Conservation (phyloP, 495 filamentous ascomycete genomes). For the Penicillium tannophilum region DNA sequence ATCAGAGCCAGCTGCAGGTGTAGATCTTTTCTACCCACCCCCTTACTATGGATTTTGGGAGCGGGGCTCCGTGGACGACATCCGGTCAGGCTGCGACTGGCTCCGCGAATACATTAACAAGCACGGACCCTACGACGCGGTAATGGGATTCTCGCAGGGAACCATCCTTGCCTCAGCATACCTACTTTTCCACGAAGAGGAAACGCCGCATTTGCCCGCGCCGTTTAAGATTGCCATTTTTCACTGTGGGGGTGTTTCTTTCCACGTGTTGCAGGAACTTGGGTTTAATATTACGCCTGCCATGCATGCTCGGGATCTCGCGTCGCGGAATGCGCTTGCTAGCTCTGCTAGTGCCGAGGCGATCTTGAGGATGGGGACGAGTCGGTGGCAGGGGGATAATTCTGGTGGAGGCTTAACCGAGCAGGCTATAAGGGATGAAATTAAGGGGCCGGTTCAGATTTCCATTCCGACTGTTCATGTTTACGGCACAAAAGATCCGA, state of each 20-base stretch:
- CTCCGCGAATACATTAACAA: slow-evolving; percentile 47
- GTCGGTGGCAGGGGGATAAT: slow-evolving; percentile 30
- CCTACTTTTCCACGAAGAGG: slow-evolving; percentile 40
- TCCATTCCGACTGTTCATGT: slow-evolving; percentile 64
- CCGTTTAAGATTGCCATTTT: slow-evolving; percentile 64
- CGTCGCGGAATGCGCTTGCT: slow-evolving; percentile 32
- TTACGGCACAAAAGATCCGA: slow-evolving; percentile 59
- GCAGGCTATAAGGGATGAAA: slow-evolving; percentile 49
- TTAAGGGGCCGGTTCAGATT: slow-evolving; percentile 45
- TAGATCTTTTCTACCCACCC: slow-evolving; percentile 54
- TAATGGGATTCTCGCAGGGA: slow-evolving; percentile 64
- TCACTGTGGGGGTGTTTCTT: slow-evolving; percentile 56
- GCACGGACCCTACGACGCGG: slow-evolving; percentile 61
- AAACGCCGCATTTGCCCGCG: slow-evolving; percentile 35
- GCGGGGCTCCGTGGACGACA: slow-evolving; percentile 30
- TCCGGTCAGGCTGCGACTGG: slow-evolving; percentile 46
- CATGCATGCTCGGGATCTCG: slow-evolving; percentile 41
- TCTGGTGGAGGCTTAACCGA: slow-evolving; percentile 46
- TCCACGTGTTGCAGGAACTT: slow-evolving; percentile 51
- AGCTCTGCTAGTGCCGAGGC: slow-evolving; percentile 28
- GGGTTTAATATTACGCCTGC: slow-evolving; percentile 48
- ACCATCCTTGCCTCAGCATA: slow-evolving; percentile 52
- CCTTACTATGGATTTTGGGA: slow-evolving; percentile 55
- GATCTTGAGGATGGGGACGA: slow-evolving; percentile 31
- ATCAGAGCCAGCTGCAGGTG: slow-evolving; percentile 48